A percentile compares a stretch with the other conserved stretches of the same genome.
These are phyloP conservation scores for Chrysochromulina tobinii DNA, from an alignment of 78 protist genomes.

Conservation along the genomic window DNA sequence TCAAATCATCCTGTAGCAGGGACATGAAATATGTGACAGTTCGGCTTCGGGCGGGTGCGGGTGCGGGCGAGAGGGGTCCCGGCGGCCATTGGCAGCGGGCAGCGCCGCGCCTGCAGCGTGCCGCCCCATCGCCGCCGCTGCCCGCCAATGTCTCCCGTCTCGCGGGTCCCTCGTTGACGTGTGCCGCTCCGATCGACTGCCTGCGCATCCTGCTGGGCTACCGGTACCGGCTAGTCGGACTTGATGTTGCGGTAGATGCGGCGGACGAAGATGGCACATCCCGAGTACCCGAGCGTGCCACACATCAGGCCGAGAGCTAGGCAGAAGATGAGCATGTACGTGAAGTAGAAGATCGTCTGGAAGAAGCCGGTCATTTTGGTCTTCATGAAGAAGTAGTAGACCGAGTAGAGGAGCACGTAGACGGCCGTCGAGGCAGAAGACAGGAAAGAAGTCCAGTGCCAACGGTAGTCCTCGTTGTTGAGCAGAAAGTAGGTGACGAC, in stretches of 20 bases:
- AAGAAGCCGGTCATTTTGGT: conserved; percentile 83
- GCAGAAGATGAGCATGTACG: conserved; percentile 44
- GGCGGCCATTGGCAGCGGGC: no score
- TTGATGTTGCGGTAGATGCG: conserved; percentile 32
- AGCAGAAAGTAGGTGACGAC: conserved; percentile 83
- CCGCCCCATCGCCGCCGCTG: no score
- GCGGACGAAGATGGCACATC: conserved; percentile 31
- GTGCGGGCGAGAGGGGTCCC: no score
- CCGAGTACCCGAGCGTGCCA: conserved; percentile 63
- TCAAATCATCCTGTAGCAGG: no score
- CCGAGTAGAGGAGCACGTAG: conserved; percentile 80
- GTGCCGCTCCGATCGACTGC: no score
- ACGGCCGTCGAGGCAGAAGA: conserved; percentile 50
- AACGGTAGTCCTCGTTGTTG: conserved; percentile 86
- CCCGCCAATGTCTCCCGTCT: no score
- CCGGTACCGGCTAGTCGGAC: conserved; percentile 23
- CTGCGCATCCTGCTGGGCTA: no score
- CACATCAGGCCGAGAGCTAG: conserved; percentile 59
- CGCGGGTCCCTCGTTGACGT: no score
- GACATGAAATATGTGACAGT: no score
- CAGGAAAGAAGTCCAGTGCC: conserved; percentile 83
- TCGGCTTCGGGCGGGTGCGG: no score
- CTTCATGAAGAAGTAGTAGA: conserved; percentile 78
- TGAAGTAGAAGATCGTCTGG: conserved; percentile 49
- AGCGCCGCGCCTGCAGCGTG: no score